A percentile compares a stretch with the other conserved stretches of the same genome.
phyloP scores from a whole-genome alignment of 2,329 filamentous ascomycete genomes.

The Pseudogymnoascus pannorum region DNA sequence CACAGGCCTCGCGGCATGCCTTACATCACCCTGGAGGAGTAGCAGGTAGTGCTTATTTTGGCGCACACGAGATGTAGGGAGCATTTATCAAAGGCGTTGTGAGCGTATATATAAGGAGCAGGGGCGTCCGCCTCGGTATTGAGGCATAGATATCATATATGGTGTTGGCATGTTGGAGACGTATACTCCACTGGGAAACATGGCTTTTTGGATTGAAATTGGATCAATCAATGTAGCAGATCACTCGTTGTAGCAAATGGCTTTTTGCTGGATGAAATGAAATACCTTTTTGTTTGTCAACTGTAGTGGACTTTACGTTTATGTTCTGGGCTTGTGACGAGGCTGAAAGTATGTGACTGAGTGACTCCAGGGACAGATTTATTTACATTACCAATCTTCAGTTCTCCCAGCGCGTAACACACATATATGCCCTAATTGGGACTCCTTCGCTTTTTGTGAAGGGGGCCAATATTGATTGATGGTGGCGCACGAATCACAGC shows the following conservation, averaged over 20 bases:
- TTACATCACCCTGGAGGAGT: neutral
- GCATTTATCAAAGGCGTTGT: slow-evolving; percentile 21
- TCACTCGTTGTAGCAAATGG: neutral
- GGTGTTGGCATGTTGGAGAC: slow-evolving; percentile 8
- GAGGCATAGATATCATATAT: slow-evolving; percentile 11
- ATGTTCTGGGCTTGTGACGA: neutral
- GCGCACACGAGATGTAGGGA: slow-evolving; percentile 11
- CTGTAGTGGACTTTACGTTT: neutral
- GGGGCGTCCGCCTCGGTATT: slow-evolving; percentile 4
- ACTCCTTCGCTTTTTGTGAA: neutral
- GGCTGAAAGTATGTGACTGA: neutral
- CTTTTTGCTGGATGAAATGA: slow-evolving; percentile 4
- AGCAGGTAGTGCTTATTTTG: neutral
- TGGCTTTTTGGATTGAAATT: neutral
- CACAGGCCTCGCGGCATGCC: slow-evolving; percentile 10
- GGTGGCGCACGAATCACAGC: slow-evolving; percentile 1
- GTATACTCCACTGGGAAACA: slow-evolving; percentile 4
- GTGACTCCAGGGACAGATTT: neutral
- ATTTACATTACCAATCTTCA: neutral
- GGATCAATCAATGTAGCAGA: neutral
- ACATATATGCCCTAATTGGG: neutral
- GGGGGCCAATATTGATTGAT: neutral
- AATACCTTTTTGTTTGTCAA: slow-evolving; percentile 3
- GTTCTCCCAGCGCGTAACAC: neutral
- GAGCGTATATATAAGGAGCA: slow-evolving; percentile 11